Conservation (phyloP, 441 rosid genomes). For the Bocquillonia castaneifolia region DNA sequence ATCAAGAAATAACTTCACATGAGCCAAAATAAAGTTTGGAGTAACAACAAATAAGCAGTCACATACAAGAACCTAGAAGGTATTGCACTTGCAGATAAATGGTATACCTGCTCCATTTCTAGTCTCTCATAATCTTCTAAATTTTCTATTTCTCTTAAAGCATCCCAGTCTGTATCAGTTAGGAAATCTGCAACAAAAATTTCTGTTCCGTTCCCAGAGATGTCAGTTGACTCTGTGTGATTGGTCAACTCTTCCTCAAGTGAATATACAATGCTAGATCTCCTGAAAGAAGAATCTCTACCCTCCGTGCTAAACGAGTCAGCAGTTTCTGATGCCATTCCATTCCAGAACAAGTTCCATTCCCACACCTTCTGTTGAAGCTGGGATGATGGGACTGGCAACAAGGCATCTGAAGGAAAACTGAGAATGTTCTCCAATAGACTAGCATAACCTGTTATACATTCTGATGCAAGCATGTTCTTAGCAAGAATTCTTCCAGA, state of each 20-base stretch:
- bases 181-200: slow-evolving; percentile 47
- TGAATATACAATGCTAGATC: slow-evolving; percentile 48
- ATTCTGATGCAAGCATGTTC: slow-evolving; percentile 76
- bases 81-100: slow-evolving; percentile 25
- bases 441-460: slow-evolving; percentile 64
- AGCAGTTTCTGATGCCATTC: slow-evolving; percentile 37
- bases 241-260: slow-evolving; percentile 60
- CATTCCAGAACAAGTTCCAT: slow-evolving; percentile 60
- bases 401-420: slow-evolving; percentile 72
- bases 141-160: slow-evolving; percentile 57
- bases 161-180: slow-evolving; percentile 66
- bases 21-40: slow-evolving; percentile 5
- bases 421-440: slow-evolving; percentile 72
- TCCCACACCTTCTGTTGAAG: slow-evolving; percentile 72
- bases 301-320: slow-evolving; percentile 33
- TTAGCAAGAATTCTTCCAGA: slow-evolving; percentile 77
- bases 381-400: slow-evolving; percentile 64
- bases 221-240: slow-evolving; percentile 34
- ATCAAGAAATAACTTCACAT: slow-evolving; percentile 27
- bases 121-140: slow-evolving; percentile 72
- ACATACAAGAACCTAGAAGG: slow-evolving; percentile 3
- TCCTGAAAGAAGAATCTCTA: slow-evolving; percentile 29
- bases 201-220: slow-evolving; percentile 42
- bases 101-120: slow-evolving; percentile 79
- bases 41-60: neutral